phyloP scores from a whole-genome alignment of 1,284 basidiomycete species.

The Cryptococcus floricola region DNA sequence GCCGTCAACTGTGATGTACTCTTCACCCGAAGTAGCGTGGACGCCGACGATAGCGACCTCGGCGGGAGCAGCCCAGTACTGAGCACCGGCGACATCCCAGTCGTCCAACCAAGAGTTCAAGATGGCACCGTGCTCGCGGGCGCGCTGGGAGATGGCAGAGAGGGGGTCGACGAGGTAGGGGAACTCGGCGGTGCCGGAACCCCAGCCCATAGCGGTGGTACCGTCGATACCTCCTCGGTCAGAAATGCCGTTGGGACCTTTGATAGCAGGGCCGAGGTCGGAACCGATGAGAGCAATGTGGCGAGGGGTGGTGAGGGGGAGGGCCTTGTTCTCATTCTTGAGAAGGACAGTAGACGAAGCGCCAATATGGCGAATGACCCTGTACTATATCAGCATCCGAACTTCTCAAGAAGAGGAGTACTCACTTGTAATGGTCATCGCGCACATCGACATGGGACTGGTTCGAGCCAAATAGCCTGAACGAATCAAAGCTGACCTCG shows the following conservation, averaged over 20 bases:
- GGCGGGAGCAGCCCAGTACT: slow-evolving; percentile 54
- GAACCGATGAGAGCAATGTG: slow-evolving; percentile 60
- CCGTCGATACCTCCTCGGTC: slow-evolving; percentile 55
- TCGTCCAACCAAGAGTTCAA: slow-evolving; percentile 58
- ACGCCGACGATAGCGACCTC: slow-evolving; percentile 66
- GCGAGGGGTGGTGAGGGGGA: slow-evolving; percentile 56
- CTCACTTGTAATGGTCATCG: slow-evolving; percentile 60
- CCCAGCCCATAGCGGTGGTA: slow-evolving; percentile 81
- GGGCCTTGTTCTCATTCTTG: slow-evolving; percentile 60
- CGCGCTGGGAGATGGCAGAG: slow-evolving; percentile 63
- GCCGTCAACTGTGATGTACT: slow-evolving; percentile 58
- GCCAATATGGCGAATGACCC: slow-evolving; percentile 69
- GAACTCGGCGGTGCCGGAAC: slow-evolving; percentile 57
- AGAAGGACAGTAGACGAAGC: slow-evolving; percentile 67
- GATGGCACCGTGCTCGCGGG: slow-evolving; percentile 56
- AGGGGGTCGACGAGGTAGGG: slow-evolving; percentile 56
- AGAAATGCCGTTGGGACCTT: slow-evolving; percentile 68
- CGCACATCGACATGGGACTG: slow-evolving; percentile 68
- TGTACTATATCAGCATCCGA: slow-evolving; percentile 25
- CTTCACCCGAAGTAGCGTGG: slow-evolving; percentile 69
- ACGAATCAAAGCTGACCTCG: slow-evolving; percentile 41
- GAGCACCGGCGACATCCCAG: slow-evolving; percentile 58
- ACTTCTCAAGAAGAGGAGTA: background rate
- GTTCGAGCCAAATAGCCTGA: slow-evolving; percentile 14
- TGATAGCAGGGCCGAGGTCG: slow-evolving; percentile 64